Conservation (phyloP, 768 basidiomycete species). For the Rubroboletus pulcherrimus region DNA sequence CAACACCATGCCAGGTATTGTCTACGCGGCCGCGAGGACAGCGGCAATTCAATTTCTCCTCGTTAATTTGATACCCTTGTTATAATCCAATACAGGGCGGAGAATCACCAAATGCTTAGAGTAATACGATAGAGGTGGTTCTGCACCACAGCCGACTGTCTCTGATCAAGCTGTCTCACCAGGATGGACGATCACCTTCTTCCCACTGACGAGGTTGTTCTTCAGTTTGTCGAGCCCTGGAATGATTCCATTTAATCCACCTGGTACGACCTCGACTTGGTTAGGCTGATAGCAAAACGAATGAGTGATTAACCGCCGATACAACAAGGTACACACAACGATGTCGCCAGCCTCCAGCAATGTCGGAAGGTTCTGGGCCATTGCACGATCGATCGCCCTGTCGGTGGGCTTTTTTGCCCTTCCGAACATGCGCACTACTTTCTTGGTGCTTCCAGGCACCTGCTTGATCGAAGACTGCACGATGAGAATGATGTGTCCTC, state of each 20-base stretch:
- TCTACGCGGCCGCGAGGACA: no score
- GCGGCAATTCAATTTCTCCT: neutral
- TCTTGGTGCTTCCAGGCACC: constrained; percentile 15
- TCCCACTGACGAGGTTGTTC: constrained; percentile 37
- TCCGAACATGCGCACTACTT: constrained; percentile 7
- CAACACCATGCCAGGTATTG: neutral
- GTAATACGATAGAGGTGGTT: neutral
- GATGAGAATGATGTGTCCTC: constrained; percentile 27
- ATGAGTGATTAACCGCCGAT: neutral
- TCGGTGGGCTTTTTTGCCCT: constrained; percentile 7
- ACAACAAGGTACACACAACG: constrained; percentile 4
- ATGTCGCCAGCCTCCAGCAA: constrained; percentile 16
- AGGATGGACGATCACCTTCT: constrained; percentile 25
- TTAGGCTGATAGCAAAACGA: constrained; percentile 10
- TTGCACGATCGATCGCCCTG: constrained; percentile 10
- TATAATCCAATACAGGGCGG: neutral
- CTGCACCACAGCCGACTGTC: no score
- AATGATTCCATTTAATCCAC: constrained; percentile 35
- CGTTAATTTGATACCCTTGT: neutral
- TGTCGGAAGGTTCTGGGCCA: constrained; percentile 10
- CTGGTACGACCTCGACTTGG: constrained; percentile 29
- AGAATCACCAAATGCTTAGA: neutral
- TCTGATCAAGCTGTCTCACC: constrained; percentile 25
- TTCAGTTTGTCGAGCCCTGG: constrained; percentile 33
- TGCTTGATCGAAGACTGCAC: constrained; percentile 6